These are phyloP conservation scores for Pichia sorboxylosa DNA, from an alignment of 1,139 yeast genomes.

Conservation along the genomic window DNA sequence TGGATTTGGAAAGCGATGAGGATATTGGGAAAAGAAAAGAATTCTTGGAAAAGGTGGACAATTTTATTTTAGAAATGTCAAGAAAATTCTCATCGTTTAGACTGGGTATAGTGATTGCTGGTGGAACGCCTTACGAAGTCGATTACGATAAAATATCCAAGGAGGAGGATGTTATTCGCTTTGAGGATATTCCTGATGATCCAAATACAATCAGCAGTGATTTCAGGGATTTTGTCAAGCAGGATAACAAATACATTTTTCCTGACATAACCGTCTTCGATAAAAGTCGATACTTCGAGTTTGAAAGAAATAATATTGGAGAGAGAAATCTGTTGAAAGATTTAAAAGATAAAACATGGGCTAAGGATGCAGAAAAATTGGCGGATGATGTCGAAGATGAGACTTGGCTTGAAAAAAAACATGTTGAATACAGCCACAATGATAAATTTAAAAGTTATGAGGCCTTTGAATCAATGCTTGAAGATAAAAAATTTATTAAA, in stretches of 20 bases:
- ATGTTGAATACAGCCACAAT: conserved; percentile 11
- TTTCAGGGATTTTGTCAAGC: conserved; percentile 10
- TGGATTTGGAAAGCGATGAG: neutral
- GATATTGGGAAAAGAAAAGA: conserved; percentile 20
- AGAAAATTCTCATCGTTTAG: conserved; percentile 42
- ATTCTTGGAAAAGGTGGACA: conserved; percentile 35
- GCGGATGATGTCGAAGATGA: conserved; percentile 15
- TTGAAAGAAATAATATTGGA: conserved; percentile 42
- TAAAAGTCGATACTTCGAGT: conserved; percentile 35
- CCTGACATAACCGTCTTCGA: conserved; percentile 35
- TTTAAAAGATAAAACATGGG: conserved; percentile 15
- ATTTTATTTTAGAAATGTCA: conserved; percentile 34
- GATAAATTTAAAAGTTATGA: conserved; percentile 16
- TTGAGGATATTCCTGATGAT: conserved; percentile 26
- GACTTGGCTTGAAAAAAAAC: conserved; percentile 21
- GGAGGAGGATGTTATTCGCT: conserved; percentile 14
- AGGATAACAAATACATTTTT: conserved; percentile 27
- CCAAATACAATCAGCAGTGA: conserved; percentile 13
- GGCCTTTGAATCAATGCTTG: conserved; percentile 10
- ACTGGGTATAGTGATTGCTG: neutral
- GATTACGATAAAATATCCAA: conserved; percentile 10
- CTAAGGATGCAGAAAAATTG: conserved; percentile 13
- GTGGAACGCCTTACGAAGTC: neutral
- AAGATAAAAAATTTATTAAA: conserved; percentile 15
- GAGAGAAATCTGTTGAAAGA: conserved; percentile 11